Evolutionary conservation across 306 rosid genomes (phyloP).

Genomic region (Urtica urens): DNA sequence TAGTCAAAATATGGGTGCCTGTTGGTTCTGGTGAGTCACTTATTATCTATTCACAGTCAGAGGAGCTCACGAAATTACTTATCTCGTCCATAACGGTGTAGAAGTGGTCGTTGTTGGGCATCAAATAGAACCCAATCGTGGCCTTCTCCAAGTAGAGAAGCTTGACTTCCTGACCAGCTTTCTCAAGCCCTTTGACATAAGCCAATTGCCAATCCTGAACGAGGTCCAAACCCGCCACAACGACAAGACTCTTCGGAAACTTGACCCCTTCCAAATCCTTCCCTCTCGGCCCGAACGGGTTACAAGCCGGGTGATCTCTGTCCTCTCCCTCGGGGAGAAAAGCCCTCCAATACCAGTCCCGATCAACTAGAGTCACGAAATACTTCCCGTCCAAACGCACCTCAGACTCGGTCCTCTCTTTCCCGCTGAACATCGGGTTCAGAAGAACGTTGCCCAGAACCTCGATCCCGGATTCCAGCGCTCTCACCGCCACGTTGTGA

Average conservation of each 20-base stretch:
- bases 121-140: constrained; percentile 81
- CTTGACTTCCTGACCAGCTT: constrained; percentile 56
- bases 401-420: constrained; percentile 69
- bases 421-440: constrained; percentile 91
- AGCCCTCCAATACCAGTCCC: constrained; percentile 99
- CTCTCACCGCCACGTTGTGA: constrained; percentile 76
- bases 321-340: constrained; percentile 94
- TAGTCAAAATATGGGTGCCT: constrained; percentile 31
- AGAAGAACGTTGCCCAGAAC: constrained; percentile 75
- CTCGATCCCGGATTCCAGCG: constrained; percentile 54
- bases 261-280: constrained; percentile 39
- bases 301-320: constrained; percentile 89
- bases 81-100: constrained; percentile 84
- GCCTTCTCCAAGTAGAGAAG: constrained; percentile 72
- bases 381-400: constrained; percentile 72
- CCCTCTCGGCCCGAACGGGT: constrained; percentile 84
- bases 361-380: constrained; percentile 64
- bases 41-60: constrained; percentile 54
- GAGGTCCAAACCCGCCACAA: constrained; percentile 93
- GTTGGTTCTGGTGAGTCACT: constrained; percentile 27
- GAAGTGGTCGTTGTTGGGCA: constrained; percentile 82
- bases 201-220: constrained; percentile 94
- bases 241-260: constrained; percentile 89
- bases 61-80: constrained; percentile 61
- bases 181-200: constrained; percentile 72